phyloP scores from a whole-genome alignment of 495 filamentous ascomycete species.

The Cladorrhinum samala region DNA sequence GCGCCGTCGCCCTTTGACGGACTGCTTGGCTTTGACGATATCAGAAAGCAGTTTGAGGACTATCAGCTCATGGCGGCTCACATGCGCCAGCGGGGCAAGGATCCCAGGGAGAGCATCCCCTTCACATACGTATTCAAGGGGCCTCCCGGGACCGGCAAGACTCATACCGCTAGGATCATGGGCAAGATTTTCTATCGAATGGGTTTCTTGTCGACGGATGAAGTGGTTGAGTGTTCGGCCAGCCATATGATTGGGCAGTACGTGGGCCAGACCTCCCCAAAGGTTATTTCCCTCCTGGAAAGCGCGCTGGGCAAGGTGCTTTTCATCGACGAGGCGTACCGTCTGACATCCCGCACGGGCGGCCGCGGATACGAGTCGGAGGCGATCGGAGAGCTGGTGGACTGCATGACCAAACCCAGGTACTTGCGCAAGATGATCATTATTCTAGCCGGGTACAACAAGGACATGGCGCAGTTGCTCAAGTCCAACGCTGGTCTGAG shows the following conservation, averaged over 20 bases:
- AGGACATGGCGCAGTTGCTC: conserved; percentile 58
- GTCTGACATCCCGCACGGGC: conserved; percentile 28
- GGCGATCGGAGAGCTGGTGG: conserved; percentile 60
- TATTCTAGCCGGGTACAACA: conserved; percentile 60
- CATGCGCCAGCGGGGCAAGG: conserved; percentile 48
- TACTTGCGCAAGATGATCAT: conserved; percentile 54
- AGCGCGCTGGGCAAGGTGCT: conserved; percentile 52
- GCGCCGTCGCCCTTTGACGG: conserved; percentile 55
- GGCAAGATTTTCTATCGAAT: conserved; percentile 64
- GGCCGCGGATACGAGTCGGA: conserved; percentile 38
- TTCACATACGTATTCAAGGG: conserved; percentile 33
- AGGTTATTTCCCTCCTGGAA: conserved; percentile 48
- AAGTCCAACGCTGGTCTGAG: conserved; percentile 42
- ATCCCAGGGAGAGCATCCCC: conserved; percentile 37
- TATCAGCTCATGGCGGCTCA: conserved; percentile 48
- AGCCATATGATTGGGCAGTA: conserved; percentile 53
- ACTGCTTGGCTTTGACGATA: conserved; percentile 54
- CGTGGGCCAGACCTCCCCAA: conserved; percentile 53
- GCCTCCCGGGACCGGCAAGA: conserved; percentile 58
- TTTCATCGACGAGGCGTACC: conserved; percentile 59
- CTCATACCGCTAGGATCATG: conserved; percentile 59
- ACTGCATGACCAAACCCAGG: conserved; percentile 53
- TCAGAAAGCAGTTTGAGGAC: conserved; percentile 50
- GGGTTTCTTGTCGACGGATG: conserved; percentile 46
- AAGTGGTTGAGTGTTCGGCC: conserved; percentile 53